Percentiles rank a stretch among this genome's conserved stretches.
Evolutionary conservation across 78 protist genomes (phyloP).

Genomic region (Emiliania huxleyi): DNA sequence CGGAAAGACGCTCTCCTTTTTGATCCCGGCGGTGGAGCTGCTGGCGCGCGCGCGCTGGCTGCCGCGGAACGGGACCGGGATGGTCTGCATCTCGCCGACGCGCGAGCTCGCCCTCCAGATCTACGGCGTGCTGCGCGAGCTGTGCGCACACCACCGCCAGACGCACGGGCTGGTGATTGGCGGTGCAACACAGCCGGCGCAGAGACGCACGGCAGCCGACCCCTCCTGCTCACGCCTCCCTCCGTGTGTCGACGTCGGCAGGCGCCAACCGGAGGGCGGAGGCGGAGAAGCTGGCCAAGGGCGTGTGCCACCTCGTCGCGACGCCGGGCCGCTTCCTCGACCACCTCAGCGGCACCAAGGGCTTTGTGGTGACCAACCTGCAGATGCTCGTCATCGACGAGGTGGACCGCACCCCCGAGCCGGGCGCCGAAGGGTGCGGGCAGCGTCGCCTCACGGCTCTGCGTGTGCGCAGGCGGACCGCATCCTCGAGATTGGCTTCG

Average conservation of each 20-base stretch:
- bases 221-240: neutral
- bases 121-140: slow-evolving; percentile 73
- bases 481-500: slow-evolving; percentile 89
- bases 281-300: slow-evolving; percentile 83
- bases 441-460: too few species aligned
- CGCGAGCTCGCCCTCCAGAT: slow-evolving; percentile 95
- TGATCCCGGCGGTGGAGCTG: slow-evolving; percentile 94
- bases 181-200: too few species aligned
- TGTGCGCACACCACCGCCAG: slow-evolving; percentile 58
- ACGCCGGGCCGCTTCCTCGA: slow-evolving; percentile 99
- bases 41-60: slow-evolving; percentile 60
- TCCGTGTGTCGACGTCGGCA: too few species aligned
- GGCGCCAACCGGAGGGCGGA: slow-evolving; percentile 72
- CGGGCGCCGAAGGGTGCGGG: slow-evolving; percentile 90
- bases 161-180: slow-evolving; percentile 95
- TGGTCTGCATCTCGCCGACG: slow-evolving; percentile 82
- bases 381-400: slow-evolving; percentile 95
- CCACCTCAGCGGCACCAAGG: slow-evolving; percentile 79
- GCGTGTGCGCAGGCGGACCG: too few species aligned
- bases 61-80: slow-evolving; percentile 76
- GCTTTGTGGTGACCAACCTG: slow-evolving; percentile 84
- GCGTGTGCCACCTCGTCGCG: slow-evolving; percentile 91
- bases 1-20: slow-evolving; percentile 96
- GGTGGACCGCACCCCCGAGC: slow-evolving; percentile 95
- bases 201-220: neutral